Conservation (phyloP, 352 stramenopile genomes). For the Lagenidium giganteum region DNA sequence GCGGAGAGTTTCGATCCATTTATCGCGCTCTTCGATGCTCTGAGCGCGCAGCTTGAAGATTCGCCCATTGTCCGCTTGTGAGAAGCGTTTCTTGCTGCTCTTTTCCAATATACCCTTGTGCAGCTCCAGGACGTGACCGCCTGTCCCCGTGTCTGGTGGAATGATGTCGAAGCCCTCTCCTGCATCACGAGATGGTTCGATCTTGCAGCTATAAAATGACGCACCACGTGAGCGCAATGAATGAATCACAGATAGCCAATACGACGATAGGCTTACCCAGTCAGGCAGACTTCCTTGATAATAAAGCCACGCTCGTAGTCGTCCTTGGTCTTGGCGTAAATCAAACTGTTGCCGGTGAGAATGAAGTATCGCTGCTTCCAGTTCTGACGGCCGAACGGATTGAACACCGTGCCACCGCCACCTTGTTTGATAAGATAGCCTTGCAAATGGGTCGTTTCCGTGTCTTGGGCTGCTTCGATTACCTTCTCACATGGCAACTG, state of each 20-base stretch:
- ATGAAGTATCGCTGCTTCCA: slow-evolving; percentile 90
- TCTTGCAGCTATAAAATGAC: slow-evolving; percentile 33
- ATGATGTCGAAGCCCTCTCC: slow-evolving; percentile 84
- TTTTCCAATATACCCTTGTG: slow-evolving; percentile 78
- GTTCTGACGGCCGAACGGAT: slow-evolving; percentile 74
- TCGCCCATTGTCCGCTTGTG: slow-evolving; percentile 59
- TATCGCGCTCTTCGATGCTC: slow-evolving; percentile 77
- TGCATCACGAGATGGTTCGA: slow-evolving; percentile 68
- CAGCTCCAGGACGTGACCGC: slow-evolving; percentile 64
- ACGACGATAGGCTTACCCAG: too few relatives aligned
- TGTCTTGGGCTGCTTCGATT: slow-evolving; percentile 71
- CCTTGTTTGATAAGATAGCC: slow-evolving; percentile 87
- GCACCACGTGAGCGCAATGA: background rate
- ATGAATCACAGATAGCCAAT: too few relatives aligned
- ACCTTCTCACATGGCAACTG: slow-evolving; percentile 78
- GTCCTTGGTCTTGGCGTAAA: slow-evolving; percentile 83
- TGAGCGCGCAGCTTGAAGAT: slow-evolving; percentile 81
- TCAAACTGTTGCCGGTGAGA: slow-evolving; percentile 55
- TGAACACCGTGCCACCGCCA: slow-evolving; percentile 68
- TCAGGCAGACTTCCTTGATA: slow-evolving; percentile 80
- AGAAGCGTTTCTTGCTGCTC: slow-evolving; percentile 73
- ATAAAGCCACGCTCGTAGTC: slow-evolving; percentile 84
- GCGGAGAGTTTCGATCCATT: slow-evolving; percentile 77
- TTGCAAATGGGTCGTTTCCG: slow-evolving; percentile 56
- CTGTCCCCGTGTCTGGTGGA: slow-evolving; percentile 39